phyloP scores from a whole-genome alignment of 2,329 filamentous ascomycete species.

The Pseudogymnoascus sp. region DNA sequence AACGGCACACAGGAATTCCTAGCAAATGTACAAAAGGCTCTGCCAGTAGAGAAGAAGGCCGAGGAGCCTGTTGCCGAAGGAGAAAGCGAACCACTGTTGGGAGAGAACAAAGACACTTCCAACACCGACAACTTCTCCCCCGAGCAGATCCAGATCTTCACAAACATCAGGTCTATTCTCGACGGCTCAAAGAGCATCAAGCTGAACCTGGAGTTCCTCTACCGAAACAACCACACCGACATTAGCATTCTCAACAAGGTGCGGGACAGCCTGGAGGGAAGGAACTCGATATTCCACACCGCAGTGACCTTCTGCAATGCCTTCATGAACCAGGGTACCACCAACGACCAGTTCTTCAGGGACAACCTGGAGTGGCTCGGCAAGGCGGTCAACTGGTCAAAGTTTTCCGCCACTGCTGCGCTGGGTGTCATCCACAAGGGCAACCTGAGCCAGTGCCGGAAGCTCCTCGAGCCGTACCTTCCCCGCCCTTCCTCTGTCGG shows the following conservation, averaged over 20 bases:
- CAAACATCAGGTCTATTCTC: slow-evolving; percentile 60
- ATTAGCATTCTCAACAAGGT: slow-evolving; percentile 91
- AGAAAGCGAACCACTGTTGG: slow-evolving; percentile 51
- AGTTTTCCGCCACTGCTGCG: slow-evolving; percentile 94
- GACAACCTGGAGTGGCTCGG: slow-evolving; percentile 97
- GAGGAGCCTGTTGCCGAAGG: slow-evolving; percentile 43
- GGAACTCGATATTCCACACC: slow-evolving; percentile 97
- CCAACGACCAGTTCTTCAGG: slow-evolving; percentile 96
- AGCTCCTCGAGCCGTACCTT: slow-evolving; percentile 89
- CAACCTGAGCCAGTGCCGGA: slow-evolving; percentile 86
- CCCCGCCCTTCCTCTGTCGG: slow-evolving; percentile 67
- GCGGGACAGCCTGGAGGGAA: slow-evolving; percentile 85
- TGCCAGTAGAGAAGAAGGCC: slow-evolving; percentile 53
- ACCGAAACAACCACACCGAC: slow-evolving; percentile 90
- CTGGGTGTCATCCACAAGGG: slow-evolving; percentile 94
- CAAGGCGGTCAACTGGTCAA: slow-evolving; percentile 99
- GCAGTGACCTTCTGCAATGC: slow-evolving; percentile 96
- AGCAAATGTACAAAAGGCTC: slow-evolving; percentile 73
- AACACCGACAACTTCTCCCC: slow-evolving; percentile 34
- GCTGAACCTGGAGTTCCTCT: slow-evolving; percentile 91
- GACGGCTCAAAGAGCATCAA: slow-evolving; percentile 90
- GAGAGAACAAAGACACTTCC: slow-evolving; percentile 38
- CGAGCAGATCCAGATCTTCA: slow-evolving; percentile 48
- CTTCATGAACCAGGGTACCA: slow-evolving; percentile 98
- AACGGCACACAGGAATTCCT: slow-evolving; percentile 98